Conservation (phyloP, 2,329 filamentous ascomycete genomes). For the Beauveria sp. region DNA sequence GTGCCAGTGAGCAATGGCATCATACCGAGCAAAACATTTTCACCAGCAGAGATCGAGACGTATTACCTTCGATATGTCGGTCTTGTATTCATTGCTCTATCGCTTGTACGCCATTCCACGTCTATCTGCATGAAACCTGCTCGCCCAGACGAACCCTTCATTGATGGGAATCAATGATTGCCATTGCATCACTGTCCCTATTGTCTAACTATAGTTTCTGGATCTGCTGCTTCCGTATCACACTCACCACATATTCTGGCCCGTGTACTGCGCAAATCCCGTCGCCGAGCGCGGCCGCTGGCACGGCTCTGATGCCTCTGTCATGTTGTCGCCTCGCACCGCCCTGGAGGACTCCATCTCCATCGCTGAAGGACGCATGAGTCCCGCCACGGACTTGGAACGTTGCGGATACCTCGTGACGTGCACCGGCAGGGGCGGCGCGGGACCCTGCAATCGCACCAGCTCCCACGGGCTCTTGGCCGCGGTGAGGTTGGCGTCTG, state of each 20-base stretch:
- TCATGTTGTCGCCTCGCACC: background rate
- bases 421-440: background rate
- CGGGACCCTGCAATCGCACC: constrained; percentile 12
- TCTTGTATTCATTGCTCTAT: background rate
- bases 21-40: background rate
- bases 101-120: background rate
- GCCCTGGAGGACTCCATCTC: background rate
- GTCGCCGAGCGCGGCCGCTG: constrained; percentile 2
- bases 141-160: too few relatives aligned
- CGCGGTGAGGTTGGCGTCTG: constrained; percentile 9
- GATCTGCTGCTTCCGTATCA: background rate
- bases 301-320: background rate
- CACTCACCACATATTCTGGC: constrained; percentile 3
- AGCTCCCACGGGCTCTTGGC: constrained; percentile 15
- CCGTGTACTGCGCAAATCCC: background rate
- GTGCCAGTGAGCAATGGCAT: background rate
- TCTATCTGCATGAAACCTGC: background rate
- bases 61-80: constrained; percentile 12
- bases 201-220: constrained; percentile 17
- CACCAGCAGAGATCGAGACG: background rate
- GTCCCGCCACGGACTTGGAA: background rate
- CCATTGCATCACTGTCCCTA: constrained; percentile 3
- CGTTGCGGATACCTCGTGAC: background rate
- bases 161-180: too few relatives aligned
- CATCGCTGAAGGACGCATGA: background rate